Conservation (phyloP, 805 yeast species). For the Candida vaughaniae region DNA sequence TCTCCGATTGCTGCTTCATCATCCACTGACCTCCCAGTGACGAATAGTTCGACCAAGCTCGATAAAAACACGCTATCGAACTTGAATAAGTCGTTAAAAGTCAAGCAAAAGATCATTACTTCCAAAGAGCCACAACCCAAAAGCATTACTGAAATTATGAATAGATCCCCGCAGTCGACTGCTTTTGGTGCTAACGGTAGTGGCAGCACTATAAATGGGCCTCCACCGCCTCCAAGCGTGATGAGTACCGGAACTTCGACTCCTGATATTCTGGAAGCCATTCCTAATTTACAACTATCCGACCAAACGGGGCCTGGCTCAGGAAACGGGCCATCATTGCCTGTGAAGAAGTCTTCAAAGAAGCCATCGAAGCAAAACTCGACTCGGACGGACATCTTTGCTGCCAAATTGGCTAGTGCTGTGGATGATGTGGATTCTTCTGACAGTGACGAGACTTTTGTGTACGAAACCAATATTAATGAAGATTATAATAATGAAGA, state of each 20-base stretch:
- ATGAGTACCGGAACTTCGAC: constrained; percentile 1
- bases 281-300: constrained; percentile 13
- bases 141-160: constrained; percentile 35
- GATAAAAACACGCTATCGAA: constrained; percentile 35
- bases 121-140: constrained; percentile 37
- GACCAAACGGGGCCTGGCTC: constrained; percentile 1
- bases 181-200: constrained; percentile 14
- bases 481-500: constrained; percentile 6
- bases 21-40: too few species aligned
- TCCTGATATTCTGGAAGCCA: constrained; percentile 11
- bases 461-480: constrained; percentile 61
- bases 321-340: too few species aligned
- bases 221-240: neutral
- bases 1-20: too few species aligned
- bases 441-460: constrained; percentile 93
- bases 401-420: constrained; percentile 92
- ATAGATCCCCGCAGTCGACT: constrained; percentile 31
- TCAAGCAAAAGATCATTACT: constrained; percentile 40
- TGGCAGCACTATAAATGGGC: neutral
- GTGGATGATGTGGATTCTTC: constrained; percentile 85
- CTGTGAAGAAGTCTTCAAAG: constrained; percentile 6
- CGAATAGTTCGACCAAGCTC: constrained; percentile 15
- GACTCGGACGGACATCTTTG: constrained; percentile 88
- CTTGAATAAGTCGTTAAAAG: constrained; percentile 42
- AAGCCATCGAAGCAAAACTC: constrained; percentile 48